phyloP scores from a whole-genome alignment of 1,284 basidiomycete genomes.

The Vanrija sp. region DNA sequence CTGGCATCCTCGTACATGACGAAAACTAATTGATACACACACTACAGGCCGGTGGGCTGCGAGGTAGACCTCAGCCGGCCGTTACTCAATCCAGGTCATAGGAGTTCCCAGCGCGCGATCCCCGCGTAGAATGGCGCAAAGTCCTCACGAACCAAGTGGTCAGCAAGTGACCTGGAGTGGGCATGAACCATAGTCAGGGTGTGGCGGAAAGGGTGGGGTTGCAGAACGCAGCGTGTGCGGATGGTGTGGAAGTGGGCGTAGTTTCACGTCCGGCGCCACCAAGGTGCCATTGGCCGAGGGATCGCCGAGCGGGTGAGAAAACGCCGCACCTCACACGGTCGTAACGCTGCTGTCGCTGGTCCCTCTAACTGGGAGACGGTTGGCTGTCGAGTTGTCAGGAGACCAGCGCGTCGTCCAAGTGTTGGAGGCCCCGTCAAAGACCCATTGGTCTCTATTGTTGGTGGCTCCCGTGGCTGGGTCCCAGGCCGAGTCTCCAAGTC shows the following conservation, averaged over 20 bases:
- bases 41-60: not conserved
- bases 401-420: not conserved
- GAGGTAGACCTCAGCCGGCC: constrained; percentile 24
- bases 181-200: not conserved
- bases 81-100: constrained; percentile 2
- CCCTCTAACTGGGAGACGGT: not conserved
- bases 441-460: constrained; percentile 18
- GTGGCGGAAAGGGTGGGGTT: not conserved
- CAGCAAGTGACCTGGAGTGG: not conserved
- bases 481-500: not conserved
- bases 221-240: not conserved
- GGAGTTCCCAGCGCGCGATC: constrained; percentile 2
- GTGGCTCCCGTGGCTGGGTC: not conserved
- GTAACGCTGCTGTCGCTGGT: not conserved
- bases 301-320: too few species aligned
- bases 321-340: not conserved
- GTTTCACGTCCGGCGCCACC: too few species aligned
- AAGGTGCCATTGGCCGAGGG: too few species aligned
- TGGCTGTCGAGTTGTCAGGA: too few species aligned
- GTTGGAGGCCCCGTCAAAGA: constrained; percentile 12
- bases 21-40: too few species aligned
- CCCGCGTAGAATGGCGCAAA: constrained; percentile 7
- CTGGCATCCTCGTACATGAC: not conserved
- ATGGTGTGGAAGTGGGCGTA: not conserved
- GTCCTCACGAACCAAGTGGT: constrained; percentile 1